Base-by-base conservation (phyloP, 257 asterid species). In the Marsdenia floribunda region DNA sequence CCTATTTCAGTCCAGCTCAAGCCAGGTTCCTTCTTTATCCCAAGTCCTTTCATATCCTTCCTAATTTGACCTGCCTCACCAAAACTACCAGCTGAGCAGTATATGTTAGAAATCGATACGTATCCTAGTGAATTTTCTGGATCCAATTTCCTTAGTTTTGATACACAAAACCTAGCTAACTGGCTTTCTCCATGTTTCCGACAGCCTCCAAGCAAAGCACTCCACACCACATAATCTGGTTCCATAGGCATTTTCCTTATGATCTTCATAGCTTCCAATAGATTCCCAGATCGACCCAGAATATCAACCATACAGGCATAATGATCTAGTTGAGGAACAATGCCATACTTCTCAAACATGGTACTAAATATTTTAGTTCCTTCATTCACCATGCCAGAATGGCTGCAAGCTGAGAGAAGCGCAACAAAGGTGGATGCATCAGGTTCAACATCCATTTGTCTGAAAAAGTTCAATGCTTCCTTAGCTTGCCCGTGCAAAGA, bases 181-280 rank as follows among this genome's bases (percentile, higher is more conserved):
- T 75, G 78, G 16, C 79, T 72, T 49, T 91, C 90, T 69, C 94
- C 93, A 53, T 93, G 92, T 79, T 91, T 93, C 78, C 90, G 65
- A 70, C 98, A 91, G 6, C 96, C 98, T 76, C 90, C 96, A 61
- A 93, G 91, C 65, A 91, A 87, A 38, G 96, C 88, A 87, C 96
- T 87, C 98, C 98, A 93, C 14, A 90, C 82, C 57, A 93, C 96
- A 71, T 69, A 82, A 85, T 93, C 97, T 10, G 98, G 96, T 72
- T 84, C 79, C 84, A 89, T 84, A 10, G 89, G 90, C 94, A 89
- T 87, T 72, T 81, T 78, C 61, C 65, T 78, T 72, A 89, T 81
- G 50, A 89, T 75, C 65, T 81, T 78, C 79, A 69, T 88, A 24
- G 98, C 97, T 80, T 88, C 87, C 50, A 81, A 47, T 64, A 91